phyloP scores from a whole-genome alignment of 257 asterid species.

The Plantago major region DNA sequence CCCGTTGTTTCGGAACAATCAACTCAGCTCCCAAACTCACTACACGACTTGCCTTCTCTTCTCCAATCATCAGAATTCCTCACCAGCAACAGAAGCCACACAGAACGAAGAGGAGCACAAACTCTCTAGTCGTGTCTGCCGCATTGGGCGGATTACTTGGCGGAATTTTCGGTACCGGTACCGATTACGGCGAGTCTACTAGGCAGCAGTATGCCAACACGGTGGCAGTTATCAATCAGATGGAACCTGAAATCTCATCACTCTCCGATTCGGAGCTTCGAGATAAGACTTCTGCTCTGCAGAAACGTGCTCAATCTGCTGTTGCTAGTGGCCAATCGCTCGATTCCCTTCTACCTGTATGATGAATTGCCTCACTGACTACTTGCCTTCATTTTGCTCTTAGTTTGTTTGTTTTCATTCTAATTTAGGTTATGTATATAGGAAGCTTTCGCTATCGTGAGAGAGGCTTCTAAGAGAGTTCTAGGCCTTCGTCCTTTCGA shows the following conservation, averaged over 20 bases:
- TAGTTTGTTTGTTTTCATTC: no score
- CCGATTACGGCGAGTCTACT: slow-evolving; percentile 81
- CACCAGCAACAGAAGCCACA: no score
- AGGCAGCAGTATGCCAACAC: slow-evolving; percentile 57
- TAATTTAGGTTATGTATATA: slow-evolving; percentile 22
- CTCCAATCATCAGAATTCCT: no score
- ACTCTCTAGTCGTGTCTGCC: slow-evolving; percentile 23
- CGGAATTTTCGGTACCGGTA: slow-evolving; percentile 65
- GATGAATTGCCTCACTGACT: slow-evolving; percentile 3
- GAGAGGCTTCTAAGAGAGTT: slow-evolving; percentile 97
- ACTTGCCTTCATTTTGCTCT: neutral
- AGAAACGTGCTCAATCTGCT: slow-evolving; percentile 39
- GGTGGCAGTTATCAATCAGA: slow-evolving; percentile 49
- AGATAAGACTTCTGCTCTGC: slow-evolving; percentile 67
- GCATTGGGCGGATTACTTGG: slow-evolving; percentile 87
- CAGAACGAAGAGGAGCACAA: no score
- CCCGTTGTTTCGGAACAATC: no score
- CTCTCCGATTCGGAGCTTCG: slow-evolving; percentile 74
- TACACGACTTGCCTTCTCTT: no score
- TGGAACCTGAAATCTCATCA: slow-evolving; percentile 70
- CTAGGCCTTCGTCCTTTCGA: slow-evolving; percentile 98
- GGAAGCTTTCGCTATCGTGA: slow-evolving; percentile 93
- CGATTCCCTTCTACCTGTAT: slow-evolving; percentile 87
- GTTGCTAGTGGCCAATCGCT: slow-evolving; percentile 47
- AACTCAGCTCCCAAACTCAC: no score